Conservation (phyloP, 352 stramenopile species). For the Pythium folliculosum region DNA sequence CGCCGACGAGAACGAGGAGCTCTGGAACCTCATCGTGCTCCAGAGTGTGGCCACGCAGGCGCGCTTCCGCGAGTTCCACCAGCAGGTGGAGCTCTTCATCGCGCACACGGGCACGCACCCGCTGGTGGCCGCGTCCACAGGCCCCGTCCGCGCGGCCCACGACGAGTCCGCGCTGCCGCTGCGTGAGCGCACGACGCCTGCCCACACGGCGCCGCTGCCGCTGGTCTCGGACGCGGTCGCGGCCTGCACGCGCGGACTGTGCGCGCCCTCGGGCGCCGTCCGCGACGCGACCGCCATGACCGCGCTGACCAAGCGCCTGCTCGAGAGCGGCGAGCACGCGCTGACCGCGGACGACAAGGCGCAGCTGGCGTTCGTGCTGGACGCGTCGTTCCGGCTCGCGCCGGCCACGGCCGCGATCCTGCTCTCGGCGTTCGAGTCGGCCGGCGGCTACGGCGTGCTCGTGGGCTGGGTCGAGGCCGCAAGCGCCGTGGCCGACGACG, state of each 20-base stretch:
- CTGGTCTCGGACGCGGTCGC: constrained; percentile 48
- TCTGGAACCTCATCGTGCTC: constrained; percentile 64
- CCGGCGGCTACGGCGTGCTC: constrained; percentile 57
- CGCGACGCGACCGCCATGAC: constrained; percentile 40
- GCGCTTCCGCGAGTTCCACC: constrained; percentile 58
- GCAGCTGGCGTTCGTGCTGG: constrained; percentile 61
- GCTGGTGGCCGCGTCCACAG: constrained; percentile 33
- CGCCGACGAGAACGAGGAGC: constrained; percentile 25
- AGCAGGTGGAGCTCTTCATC: constrained; percentile 67
- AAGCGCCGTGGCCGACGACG: constrained; percentile 55
- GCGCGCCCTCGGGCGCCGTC: constrained; percentile 38
- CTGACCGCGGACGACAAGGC: constrained; percentile 54
- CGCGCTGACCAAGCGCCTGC: constrained; percentile 36
- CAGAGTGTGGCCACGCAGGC: constrained; percentile 48
- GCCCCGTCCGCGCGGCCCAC: constrained; percentile 22
- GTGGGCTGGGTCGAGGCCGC: constrained; percentile 53
- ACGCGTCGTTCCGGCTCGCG: constrained; percentile 42
- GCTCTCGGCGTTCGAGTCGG: constrained; percentile 50
- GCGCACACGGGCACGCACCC: constrained; percentile 55
- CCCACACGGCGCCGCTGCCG: constrained; percentile 22
- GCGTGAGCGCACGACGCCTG: constrained; percentile 28
- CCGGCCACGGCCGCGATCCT: constrained; percentile 27
- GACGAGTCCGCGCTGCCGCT: constrained; percentile 31
- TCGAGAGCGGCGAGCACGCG: constrained; percentile 29
- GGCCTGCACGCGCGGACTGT: constrained; percentile 41